Conservation (phyloP, 371 early-diverging fungal species). For the Apophysomyces variabilis region DNA sequence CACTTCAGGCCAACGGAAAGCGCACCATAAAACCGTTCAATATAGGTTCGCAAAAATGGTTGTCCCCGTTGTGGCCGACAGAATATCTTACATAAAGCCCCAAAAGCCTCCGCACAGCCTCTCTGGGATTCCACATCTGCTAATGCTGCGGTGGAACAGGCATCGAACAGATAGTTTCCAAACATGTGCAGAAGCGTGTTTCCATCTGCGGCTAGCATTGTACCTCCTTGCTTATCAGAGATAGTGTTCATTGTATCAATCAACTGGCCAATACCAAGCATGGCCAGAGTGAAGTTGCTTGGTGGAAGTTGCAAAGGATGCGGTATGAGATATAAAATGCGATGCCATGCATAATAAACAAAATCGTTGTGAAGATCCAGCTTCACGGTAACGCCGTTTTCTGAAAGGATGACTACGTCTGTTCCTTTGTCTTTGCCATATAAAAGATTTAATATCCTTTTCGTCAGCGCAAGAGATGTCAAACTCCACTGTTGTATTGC, state of each 20-base stretch:
- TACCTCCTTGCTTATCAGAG: slow-evolving; percentile 26
- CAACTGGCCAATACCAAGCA: slow-evolving; percentile 68
- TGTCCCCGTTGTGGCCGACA: slow-evolving; percentile 60
- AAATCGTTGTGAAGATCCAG: slow-evolving; percentile 70
- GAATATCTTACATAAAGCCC: slow-evolving; percentile 75
- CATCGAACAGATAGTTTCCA: slow-evolving; percentile 79
- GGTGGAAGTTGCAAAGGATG: slow-evolving; percentile 66
- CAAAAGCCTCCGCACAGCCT: slow-evolving; percentile 75
- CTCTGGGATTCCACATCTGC: slow-evolving; percentile 43
- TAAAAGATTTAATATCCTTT: slow-evolving; percentile 62
- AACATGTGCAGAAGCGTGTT: slow-evolving; percentile 83
- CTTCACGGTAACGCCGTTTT: slow-evolving; percentile 61
- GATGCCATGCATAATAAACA: slow-evolving; percentile 76
- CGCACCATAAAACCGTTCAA: slow-evolving; percentile 76
- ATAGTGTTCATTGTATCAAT: slow-evolving; percentile 64
- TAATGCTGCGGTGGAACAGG: slow-evolving; percentile 41
- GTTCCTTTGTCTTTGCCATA: slow-evolving; percentile 68
- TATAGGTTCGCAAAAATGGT: slow-evolving; percentile 67
- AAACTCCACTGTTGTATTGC: slow-evolving; percentile 77
- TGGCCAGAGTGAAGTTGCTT: slow-evolving; percentile 67
- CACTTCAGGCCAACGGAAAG: slow-evolving; percentile 62
- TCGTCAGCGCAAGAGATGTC: slow-evolving; percentile 60
- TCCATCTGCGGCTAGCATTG: slow-evolving; percentile 61
- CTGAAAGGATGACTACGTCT: slow-evolving; percentile 54
- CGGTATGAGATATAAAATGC: slow-evolving; percentile 65